Percentiles rank a stretch among this genome's conserved stretches.
These are phyloP conservation scores for Axilococcus clingmanii DNA, from an alignment of 139 green algal species.

Conservation along the genomic window DNA sequence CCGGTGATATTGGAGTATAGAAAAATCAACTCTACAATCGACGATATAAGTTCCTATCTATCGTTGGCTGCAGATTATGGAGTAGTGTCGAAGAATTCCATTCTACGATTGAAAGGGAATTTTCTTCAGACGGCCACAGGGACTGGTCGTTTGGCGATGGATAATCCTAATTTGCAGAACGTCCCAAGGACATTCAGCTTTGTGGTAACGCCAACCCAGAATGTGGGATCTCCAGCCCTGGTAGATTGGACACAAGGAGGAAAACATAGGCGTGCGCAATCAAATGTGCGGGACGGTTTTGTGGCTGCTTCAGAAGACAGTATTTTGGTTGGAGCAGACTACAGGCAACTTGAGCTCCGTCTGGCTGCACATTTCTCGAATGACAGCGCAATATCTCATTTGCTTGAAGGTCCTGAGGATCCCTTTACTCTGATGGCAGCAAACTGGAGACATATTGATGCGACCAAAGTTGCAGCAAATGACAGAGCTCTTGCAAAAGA, in stretches of 20 bases:
- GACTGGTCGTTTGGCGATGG: constrained; percentile 70
- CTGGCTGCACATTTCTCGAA: constrained; percentile 81
- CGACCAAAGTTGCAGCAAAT: constrained; percentile 32
- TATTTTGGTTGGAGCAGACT: constrained; percentile 54
- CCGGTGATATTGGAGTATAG: constrained; percentile 52
- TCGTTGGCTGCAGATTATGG: constrained; percentile 7
- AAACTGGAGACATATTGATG: constrained; percentile 36
- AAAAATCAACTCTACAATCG: constrained; percentile 41
- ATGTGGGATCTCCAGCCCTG: neutral
- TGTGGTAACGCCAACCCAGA: neutral
- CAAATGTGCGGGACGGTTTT: constrained; percentile 1
- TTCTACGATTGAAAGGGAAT: neutral
- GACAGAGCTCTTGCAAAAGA: constrained; percentile 53
- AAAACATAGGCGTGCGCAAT: neutral
- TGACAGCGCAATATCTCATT: constrained; percentile 31
- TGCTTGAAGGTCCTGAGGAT: constrained; percentile 45
- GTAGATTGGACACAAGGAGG: constrained; percentile 1
- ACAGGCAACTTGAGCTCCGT: constrained; percentile 78
- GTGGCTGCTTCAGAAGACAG: constrained; percentile 1
- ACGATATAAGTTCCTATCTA: neutral
- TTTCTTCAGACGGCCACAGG: constrained; percentile 63
- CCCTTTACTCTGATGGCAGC: constrained; percentile 66
- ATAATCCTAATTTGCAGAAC: constrained; percentile 61
- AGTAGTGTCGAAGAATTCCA: neutral
- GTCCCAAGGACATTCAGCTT: constrained; percentile 34